Conservation (phyloP, 768 basidiomycete species). For the Termitomyces sp. region DNA sequence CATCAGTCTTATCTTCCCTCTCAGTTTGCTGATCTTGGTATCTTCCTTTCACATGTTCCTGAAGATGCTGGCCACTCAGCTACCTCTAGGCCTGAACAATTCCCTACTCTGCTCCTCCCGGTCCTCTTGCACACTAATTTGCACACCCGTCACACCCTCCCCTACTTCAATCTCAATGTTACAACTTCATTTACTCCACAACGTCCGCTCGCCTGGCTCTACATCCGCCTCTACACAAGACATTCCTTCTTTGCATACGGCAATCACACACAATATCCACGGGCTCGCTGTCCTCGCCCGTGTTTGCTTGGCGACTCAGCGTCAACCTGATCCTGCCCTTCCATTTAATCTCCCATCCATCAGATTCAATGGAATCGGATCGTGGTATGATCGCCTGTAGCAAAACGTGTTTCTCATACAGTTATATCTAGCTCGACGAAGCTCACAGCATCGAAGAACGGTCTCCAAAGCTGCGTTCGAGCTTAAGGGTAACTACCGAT, state of each 20-base stretch:
- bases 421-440: conserved; percentile 68
- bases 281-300: conserved; percentile 63
- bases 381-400: conserved; percentile 42
- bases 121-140: conserved; percentile 55
- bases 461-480: conserved; percentile 89
- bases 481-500: conserved; percentile 72
- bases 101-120: conserved; percentile 48
- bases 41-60: conserved; percentile 30
- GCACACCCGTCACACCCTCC: conserved; percentile 41
- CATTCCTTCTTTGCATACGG: conserved; percentile 34
- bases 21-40: conserved; percentile 30
- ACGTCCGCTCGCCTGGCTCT: conserved; percentile 34
- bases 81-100: conserved; percentile 17
- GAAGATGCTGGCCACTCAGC: conserved; percentile 20
- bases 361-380: conserved; percentile 83
- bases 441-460: conserved; percentile 99
- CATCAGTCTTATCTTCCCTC: conserved; percentile 35
- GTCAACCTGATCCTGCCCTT: conserved; percentile 59
- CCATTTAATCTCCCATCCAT: too few relatives aligned
- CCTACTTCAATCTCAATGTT: conserved; percentile 47
- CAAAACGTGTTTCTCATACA: neutral
- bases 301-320: conserved; percentile 42
- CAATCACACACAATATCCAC: conserved; percentile 66
- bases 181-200: conserved; percentile 55
- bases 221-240: too few relatives aligned